Percentiles rank a stretch among this genome's conserved stretches.
phyloP scores from a whole-genome alignment of 805 yeast genomes.

The Myxozyma vanderwaltii region DNA sequence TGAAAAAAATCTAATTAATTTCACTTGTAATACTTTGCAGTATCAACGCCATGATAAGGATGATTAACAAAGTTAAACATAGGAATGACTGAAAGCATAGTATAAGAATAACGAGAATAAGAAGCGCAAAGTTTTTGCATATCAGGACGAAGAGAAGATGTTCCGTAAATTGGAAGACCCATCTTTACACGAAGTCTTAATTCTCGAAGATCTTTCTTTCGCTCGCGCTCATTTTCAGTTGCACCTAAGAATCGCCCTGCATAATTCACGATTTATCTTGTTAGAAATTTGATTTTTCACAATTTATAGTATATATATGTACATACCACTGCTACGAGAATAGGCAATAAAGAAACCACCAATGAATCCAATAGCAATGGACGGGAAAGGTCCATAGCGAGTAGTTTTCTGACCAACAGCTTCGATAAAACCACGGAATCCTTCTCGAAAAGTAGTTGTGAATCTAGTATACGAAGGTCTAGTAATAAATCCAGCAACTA shows the following conservation, averaged over 20 bases:
- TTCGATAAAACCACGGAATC: neutral
- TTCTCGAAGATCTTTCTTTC: constrained; percentile 70
- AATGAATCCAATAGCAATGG: constrained; percentile 50
- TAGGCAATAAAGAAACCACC: constrained; percentile 80
- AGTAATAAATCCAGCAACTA: constrained; percentile 49
- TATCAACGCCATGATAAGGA: constrained; percentile 77
- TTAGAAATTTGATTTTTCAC: neutral
- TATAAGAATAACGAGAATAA: constrained; percentile 72
- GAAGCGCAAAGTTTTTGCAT: constrained; percentile 74
- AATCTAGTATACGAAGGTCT: constrained; percentile 41
- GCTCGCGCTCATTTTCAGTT: constrained; percentile 71
- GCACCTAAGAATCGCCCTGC: constrained; percentile 75
- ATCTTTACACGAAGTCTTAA: constrained; percentile 64
- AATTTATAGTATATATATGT: neutral
- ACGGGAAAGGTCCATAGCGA: constrained; percentile 9
- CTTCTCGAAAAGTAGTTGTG: neutral
- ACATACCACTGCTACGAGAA: constrained; percentile 40
- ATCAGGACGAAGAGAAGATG: constrained; percentile 64
- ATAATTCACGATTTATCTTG: neutral
- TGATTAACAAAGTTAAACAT: constrained; percentile 82
- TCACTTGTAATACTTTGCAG: constrained; percentile 25
- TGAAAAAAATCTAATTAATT: neutral
- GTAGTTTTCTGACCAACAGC: constrained; percentile 3
- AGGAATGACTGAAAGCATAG: constrained; percentile 63
- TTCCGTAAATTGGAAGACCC: constrained; percentile 69